Conservation (phyloP, 2,329 filamentous ascomycete genomes). For the Emydomyces testavorans region DNA sequence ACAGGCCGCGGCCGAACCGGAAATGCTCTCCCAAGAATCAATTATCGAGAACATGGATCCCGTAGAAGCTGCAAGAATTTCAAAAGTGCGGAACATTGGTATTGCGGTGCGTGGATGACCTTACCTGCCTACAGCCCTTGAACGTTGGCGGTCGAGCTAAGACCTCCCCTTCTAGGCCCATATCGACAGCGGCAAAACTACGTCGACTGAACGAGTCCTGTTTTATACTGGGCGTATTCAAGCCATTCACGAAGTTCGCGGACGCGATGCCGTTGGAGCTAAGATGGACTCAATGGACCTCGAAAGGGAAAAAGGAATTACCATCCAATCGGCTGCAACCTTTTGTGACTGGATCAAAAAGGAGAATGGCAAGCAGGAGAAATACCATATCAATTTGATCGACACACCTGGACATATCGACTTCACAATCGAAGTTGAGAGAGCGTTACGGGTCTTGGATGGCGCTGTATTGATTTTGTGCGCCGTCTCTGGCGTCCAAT, state of each 20-base stretch:
- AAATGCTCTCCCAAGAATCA: constrained; percentile 47
- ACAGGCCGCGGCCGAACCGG: constrained; percentile 47
- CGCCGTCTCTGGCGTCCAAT: constrained; percentile 92
- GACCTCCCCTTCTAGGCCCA: constrained; percentile 47
- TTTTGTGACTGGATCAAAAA: constrained; percentile 95
- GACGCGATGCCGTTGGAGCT: constrained; percentile 85
- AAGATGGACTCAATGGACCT: constrained; percentile 99
- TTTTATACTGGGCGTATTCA: constrained; percentile 98
- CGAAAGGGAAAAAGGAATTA: constrained; percentile 96
- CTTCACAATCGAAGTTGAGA: constrained; percentile 97
- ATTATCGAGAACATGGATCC: constrained; percentile 72
- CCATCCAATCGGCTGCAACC: constrained; percentile 94
- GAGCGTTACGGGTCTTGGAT: constrained; percentile 85
- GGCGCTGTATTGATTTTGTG: constrained; percentile 98
- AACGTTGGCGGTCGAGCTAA: constrained; percentile 11
- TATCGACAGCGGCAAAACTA: constrained; percentile 98
- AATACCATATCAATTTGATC: constrained; percentile 96
- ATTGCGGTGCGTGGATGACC: constrained; percentile 63
- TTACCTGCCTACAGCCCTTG: neutral
- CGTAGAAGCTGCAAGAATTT: constrained; percentile 64
- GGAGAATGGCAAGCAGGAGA: constrained; percentile 71
- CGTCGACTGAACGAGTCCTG: constrained; percentile 86
- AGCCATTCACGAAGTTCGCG: constrained; percentile 82
- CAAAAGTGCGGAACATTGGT: constrained; percentile 86
- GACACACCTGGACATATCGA: constrained; percentile 98